Evolutionary conservation across 345 rosid species (phyloP).

Genomic region (Arabidopsis arenosa): DNA sequence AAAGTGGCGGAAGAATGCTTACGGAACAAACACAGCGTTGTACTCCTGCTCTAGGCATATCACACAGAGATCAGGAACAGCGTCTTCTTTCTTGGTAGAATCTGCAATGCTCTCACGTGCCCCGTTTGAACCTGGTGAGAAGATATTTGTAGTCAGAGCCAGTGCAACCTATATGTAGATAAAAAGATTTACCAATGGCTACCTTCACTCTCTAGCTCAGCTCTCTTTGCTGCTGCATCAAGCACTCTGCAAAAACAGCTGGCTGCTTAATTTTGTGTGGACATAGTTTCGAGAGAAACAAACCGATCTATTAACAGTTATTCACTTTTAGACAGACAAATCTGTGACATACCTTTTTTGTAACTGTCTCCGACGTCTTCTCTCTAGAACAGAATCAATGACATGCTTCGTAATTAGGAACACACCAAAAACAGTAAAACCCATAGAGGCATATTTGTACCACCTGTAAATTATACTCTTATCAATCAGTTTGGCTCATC

Average conservation of each 20-base stretch:
- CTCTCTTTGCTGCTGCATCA: conserved; percentile 86
- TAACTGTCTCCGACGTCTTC: conserved; percentile 65
- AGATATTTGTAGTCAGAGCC: conserved; percentile 5
- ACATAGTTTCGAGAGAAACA: background rate
- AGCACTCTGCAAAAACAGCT: conserved; percentile 69
- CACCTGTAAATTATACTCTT: conserved; percentile 58
- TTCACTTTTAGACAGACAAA: conserved; percentile 36
- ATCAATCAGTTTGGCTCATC: conserved; percentile 25
- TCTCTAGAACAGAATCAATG: conserved; percentile 65
- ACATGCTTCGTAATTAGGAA: conserved; percentile 73
- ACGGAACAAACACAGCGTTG: conserved; percentile 91
- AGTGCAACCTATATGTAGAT: background rate
- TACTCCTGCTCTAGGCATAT: conserved; percentile 95
- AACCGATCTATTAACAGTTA: background rate
- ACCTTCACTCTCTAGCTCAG: conserved; percentile 72
- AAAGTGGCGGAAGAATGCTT: conserved; percentile 41
- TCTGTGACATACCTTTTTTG: conserved; percentile 73
- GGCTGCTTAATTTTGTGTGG: conserved; percentile 29
- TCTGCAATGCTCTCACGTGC: conserved; percentile 49
- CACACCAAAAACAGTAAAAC: conserved; percentile 80
- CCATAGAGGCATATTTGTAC: conserved; percentile 83
- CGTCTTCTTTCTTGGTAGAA: conserved; percentile 55
- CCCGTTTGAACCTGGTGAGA: conserved; percentile 56
- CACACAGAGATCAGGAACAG: conserved; percentile 87
- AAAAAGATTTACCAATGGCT: conserved; percentile 10